phyloP scores from a whole-genome alignment of 257 asterid species.

The Solanum lycopersicoides region DNA sequence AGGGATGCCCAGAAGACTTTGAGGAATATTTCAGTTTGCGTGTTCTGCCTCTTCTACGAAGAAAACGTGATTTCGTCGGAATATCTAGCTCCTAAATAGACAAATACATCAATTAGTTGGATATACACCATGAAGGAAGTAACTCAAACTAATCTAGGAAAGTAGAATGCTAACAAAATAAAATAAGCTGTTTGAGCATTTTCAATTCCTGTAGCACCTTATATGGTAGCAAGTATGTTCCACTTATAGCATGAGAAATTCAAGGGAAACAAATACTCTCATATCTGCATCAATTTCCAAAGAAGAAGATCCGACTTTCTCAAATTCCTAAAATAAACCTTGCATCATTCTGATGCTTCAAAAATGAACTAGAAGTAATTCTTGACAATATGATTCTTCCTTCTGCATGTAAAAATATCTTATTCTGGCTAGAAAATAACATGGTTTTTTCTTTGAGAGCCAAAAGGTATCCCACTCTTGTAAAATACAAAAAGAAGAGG shows the following conservation, averaged over 20 bases:
- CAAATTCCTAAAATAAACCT: background rate
- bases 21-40: slow-evolving; percentile 89
- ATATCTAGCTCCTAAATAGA: slow-evolving; percentile 41
- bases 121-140: background rate
- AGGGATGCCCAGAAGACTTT: slow-evolving; percentile 97
- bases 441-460: background rate
- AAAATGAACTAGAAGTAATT: background rate
- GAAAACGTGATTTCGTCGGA: slow-evolving; percentile 63
- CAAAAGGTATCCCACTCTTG: background rate
- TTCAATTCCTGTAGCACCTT: background rate
- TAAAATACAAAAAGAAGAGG: background rate
- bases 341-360: background rate
- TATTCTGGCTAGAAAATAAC: background rate
- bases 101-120: background rate
- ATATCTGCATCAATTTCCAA: background rate
- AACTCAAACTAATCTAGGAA: background rate
- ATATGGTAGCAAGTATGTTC: background rate
- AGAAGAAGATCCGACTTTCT: background rate
- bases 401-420: background rate
- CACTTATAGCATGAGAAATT: background rate
- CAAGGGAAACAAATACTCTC: background rate
- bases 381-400: background rate
- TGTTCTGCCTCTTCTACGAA: slow-evolving; percentile 83
- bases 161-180: background rate
- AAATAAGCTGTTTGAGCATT: background rate